Evolutionary conservation across 2,329 filamentous ascomycete species (phyloP).

Genomic region (Penicillium olsonii): DNA sequence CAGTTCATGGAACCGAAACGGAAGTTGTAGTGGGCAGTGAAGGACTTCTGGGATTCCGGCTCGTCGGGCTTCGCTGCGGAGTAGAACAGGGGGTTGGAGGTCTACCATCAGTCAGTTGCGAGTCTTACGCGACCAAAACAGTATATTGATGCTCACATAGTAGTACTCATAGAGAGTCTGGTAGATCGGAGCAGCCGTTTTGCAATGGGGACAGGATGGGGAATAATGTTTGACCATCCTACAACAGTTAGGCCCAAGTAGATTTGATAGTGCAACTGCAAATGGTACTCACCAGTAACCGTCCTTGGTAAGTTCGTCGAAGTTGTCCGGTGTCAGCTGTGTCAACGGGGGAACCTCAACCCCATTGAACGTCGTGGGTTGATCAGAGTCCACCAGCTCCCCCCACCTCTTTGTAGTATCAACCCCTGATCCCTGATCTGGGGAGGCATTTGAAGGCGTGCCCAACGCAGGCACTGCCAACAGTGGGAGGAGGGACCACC

Average conservation of each 20-base stretch:
- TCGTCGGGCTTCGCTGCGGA: constrained; percentile 53
- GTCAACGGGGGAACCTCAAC: constrained; percentile 53
- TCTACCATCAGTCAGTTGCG: constrained; percentile 52
- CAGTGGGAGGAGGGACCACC: constrained; percentile 41
- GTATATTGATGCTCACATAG: constrained; percentile 44
- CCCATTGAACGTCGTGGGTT: constrained; percentile 49
- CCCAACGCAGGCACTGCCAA: constrained; percentile 37
- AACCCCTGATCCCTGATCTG: constrained; percentile 17
- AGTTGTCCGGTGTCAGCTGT: constrained; percentile 50
- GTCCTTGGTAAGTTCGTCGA: constrained; percentile 51
- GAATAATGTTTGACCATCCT: constrained; percentile 58
- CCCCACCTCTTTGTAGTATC: constrained; percentile 32
- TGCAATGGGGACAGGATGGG: constrained; percentile 68
- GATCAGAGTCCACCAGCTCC: constrained; percentile 19
- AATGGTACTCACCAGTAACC: constrained; percentile 51
- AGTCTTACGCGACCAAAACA: not conserved
- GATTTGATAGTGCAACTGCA: not conserved
- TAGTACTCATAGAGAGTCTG: constrained; percentile 97
- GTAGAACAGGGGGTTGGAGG: constrained; percentile 68
- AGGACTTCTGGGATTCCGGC: constrained; percentile 61
- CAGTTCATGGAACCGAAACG: constrained; percentile 87
- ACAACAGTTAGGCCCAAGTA: constrained; percentile 17
- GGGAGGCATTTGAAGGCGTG: constrained; percentile 23
- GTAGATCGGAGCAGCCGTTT: constrained; percentile 76
- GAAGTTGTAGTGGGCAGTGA: constrained; percentile 83